Evolutionary conservation across 257 asterid species (phyloP), one percentile per base, ranked within the genome.

Genomic region (Anisodus acutangulus): DNA sequence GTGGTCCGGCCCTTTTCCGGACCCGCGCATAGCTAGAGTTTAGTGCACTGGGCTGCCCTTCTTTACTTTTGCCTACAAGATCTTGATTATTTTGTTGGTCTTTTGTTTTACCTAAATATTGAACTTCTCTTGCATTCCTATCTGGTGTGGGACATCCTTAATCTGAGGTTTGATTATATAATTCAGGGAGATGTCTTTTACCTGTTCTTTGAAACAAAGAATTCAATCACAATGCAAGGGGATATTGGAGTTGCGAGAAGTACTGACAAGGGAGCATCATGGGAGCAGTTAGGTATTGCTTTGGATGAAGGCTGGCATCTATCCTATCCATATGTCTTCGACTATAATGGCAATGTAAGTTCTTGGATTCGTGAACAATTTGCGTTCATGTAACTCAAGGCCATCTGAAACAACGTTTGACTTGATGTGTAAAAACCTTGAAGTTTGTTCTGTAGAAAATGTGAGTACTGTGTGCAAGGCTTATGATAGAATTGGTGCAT

Each of bases 301-400:
- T 92, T 97, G 16, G 97, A 97, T 80, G 98, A 95, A 86, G 95
- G 91, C 84, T 97, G 99, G 98, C 99, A 97, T 91, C 98, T 97
- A 51, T 97, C 99, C 22, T 95, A 90, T 90, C 98, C 99, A 0
- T 95, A 92, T 51, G 95, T 95, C 85, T 97, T 97, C 63, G 95
- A 97, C 82, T 90, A 93, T 91, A 88, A 93, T 19, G 94, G 97
- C 88, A 93, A 90, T 83, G 99, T 96, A 92, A 92, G 94, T 79
- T 79, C 78, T 83, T 80, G 37, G 69, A 80, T 82, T 17, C 16
- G 37, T 26, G n/a, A 84, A 53, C 54, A 16, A 41, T 47, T 76
- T 64, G 47, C 26, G 8, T 13, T 78, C 64, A 4, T 31, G 17
- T 53, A 76, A 22, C 13, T 51, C 81, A 51, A 76, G 51, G 51